Evolutionary conservation across 306 rosid genomes (phyloP).

Genomic region (Sindora glabra): DNA sequence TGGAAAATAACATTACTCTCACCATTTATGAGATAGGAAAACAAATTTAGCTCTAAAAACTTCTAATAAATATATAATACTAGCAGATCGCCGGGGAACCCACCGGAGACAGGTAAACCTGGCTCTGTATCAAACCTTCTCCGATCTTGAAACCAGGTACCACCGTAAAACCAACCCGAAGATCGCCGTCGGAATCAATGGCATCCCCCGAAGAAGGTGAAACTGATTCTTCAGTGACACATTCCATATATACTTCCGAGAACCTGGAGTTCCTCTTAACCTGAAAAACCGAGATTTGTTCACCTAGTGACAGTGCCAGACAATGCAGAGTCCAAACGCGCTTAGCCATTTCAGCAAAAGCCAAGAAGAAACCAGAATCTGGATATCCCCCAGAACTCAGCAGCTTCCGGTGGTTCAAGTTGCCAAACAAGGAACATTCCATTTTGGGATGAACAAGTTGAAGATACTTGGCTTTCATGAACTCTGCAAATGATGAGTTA

Average conservation of each 20-base stretch:
- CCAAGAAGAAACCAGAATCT: slow-evolving; percentile 60
- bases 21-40: too few species aligned
- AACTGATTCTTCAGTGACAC: slow-evolving; percentile 42
- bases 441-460: slow-evolving; percentile 79
- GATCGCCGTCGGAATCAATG: slow-evolving; percentile 18
- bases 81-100: slow-evolving; percentile 19
- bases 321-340: slow-evolving; percentile 75
- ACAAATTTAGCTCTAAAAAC: too few species aligned
- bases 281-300: slow-evolving; percentile 53
- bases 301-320: slow-evolving; percentile 56
- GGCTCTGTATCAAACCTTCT: slow-evolving; percentile 63
- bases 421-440: slow-evolving; percentile 94
- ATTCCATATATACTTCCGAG: slow-evolving; percentile 93
- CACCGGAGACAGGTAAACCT: slow-evolving; percentile 58
- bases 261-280: slow-evolving; percentile 59
- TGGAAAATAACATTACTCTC: too few species aligned
- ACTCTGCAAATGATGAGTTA: slow-evolving; percentile 42
- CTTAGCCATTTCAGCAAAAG: slow-evolving; percentile 74
- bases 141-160: slow-evolving; percentile 85
- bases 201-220: slow-evolving; percentile 25
- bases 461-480: slow-evolving; percentile 58
- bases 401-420: slow-evolving; percentile 67
- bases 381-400: slow-evolving; percentile 69
- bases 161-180: slow-evolving; percentile 67
- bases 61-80: too few species aligned